Conservation (phyloP, 176 grass and related monocot species). For the Poa annua region DNA sequence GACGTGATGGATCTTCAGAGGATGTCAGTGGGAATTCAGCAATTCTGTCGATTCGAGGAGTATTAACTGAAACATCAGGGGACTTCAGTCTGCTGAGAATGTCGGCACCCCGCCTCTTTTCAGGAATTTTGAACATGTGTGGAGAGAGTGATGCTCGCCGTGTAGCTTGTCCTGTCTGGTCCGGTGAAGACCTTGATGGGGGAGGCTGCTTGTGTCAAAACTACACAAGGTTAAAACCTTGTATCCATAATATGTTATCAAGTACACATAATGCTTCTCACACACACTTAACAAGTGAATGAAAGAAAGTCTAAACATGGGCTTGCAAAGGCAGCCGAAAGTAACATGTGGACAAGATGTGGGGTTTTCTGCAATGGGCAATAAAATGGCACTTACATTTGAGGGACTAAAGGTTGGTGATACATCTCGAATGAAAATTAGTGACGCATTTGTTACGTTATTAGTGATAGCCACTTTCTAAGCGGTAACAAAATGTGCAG, state of each 20-base stretch:
- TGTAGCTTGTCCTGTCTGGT: constrained; percentile 35
- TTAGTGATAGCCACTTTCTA: neutral
- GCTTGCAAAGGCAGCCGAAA: neutral
- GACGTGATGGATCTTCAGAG: constrained; percentile 47
- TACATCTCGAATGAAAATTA: constrained; percentile 8
- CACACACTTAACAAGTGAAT: neutral
- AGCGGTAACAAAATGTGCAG: neutral
- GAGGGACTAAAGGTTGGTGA: neutral
- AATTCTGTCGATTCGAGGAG: constrained; percentile 77
- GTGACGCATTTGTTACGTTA: neutral
- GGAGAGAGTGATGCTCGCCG: constrained; percentile 64
- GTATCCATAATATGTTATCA: constrained; percentile 1
- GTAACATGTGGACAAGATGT: neutral
- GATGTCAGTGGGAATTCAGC: constrained; percentile 85
- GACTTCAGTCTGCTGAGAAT: constrained; percentile 63
- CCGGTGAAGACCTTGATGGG: constrained; percentile 24
- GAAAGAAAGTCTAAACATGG: neutral
- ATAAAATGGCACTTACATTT: neutral
- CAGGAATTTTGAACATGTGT: constrained; percentile 40
- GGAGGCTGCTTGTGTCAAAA: constrained; percentile 23
- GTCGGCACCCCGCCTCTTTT: constrained; percentile 20
- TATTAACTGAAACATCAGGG: constrained; percentile 87
- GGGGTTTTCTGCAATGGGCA: neutral
- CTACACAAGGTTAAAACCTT: neutral
- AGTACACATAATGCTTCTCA: neutral